Percentiles rank a stretch among this genome's conserved stretches.
Conservation (phyloP, 768 basidiomycete genomes). For the Lactifluus hygrophoroides region DNA sequence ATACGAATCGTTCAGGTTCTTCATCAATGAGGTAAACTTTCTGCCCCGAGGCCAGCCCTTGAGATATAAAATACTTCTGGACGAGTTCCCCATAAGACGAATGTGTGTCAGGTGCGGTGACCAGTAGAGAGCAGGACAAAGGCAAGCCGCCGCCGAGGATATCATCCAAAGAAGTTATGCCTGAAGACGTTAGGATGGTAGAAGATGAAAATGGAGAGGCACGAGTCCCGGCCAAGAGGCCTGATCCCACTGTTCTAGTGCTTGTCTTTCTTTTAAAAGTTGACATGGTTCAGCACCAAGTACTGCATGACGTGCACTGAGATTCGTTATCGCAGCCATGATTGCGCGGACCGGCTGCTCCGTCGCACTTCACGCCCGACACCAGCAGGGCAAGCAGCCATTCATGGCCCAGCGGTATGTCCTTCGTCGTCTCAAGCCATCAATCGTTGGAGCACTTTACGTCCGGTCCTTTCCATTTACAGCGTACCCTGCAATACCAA, state of each 20-base stretch:
- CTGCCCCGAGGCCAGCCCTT: conserved; percentile 73
- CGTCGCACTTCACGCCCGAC: too few relatives aligned
- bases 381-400: background rate
- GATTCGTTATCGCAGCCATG: too few relatives aligned
- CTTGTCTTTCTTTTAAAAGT: conserved; percentile 68
- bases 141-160: conserved; percentile 90
- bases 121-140: conserved; percentile 60
- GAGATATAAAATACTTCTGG: conserved; percentile 82
- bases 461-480: conserved; percentile 5
- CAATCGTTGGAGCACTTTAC: conserved; percentile 10
- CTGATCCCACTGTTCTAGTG: conserved; percentile 32
- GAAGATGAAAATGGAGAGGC: conserved; percentile 47
- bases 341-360: background rate
- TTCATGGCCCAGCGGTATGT: conserved; percentile 3
- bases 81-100: conserved; percentile 80
- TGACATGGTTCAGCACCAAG: conserved; percentile 40
- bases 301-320: too few relatives aligned
- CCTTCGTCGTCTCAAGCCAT: conserved; percentile 9
- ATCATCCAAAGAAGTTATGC: conserved; percentile 90
- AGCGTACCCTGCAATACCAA: background rate
- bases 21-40: conserved; percentile 57
- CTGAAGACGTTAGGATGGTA: conserved; percentile 66
- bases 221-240: conserved; percentile 45
- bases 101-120: conserved; percentile 79
- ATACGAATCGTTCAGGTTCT: conserved; percentile 47